Base-by-base conservation (phyloP, 1,284 basidiomycete species). In the Cutaneotrichosporon arboriforme region DNA sequence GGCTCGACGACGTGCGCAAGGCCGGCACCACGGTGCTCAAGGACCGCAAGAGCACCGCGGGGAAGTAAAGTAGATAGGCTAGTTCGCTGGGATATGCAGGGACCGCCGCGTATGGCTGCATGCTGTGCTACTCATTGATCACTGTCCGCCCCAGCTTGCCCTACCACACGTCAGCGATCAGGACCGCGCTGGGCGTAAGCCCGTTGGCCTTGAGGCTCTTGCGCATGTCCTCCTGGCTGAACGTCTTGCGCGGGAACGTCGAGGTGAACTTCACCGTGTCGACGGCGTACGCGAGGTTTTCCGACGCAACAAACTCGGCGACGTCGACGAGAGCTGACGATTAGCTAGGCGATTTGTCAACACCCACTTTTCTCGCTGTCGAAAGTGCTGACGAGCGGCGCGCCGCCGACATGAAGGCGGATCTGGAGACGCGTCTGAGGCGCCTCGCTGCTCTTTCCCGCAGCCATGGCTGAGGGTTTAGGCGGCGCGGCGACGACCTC, bases 391-490 rank as follows among this genome's bases (percentile, higher is more conserved):
- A 84, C 86, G 56, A 88, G 81, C 9, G 88, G 89, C 61, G 82
- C 79, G 0, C 88, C 88, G 20, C 88, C 89, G 14, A 81, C 83
- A 12, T 86, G 82, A 66, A 92, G 75, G 23, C 91, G 82, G 55
- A 93, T 89, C 67, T 79, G 90, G 50, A 93, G 76, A 54, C 90
- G 79, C 3, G 90, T 90, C 65, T 90, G 85, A 51, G 85, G 84
- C 73, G 84, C 87, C 54, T 91, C 87, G 58, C 80, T 83, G 31
- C 84, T 83, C 43, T 85, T 80, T 1, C 82, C 78, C 2, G 75
- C 59, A 2, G 77, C 67, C 20, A 65, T 34, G 75, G 73, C 34
- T 71, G 65, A 10, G 20, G 50, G 50, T 26, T 46, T 46, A 18
- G 46, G 50, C 1, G 46, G 37, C 4, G 66, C 59, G 0, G 76